phyloP scores from a whole-genome alignment of 2,329 filamentous ascomycete genomes.

The Calonectria pseudoreteaudii region DNA sequence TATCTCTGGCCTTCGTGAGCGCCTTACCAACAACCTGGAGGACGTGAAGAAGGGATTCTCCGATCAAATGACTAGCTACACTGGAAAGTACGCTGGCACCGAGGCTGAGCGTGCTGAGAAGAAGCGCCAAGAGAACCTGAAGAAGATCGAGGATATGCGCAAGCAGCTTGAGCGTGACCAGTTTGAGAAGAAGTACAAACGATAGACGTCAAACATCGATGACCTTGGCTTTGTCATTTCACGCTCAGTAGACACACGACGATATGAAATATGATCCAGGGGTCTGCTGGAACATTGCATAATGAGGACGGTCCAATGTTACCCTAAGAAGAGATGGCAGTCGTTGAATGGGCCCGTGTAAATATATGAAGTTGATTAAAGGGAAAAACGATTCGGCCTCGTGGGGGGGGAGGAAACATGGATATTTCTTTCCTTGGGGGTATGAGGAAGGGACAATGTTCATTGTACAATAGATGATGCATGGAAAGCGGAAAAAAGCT shows the following conservation, averaged over 20 bases:
- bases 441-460: background rate
- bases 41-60: slow-evolving; percentile 54
- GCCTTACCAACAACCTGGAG: slow-evolving; percentile 47
- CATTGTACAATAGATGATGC: slow-evolving; percentile 34
- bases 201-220: slow-evolving; percentile 20
- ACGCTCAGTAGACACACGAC: slow-evolving; percentile 3
- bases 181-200: slow-evolving; percentile 57
- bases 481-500: slow-evolving; percentile 12
- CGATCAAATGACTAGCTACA: slow-evolving; percentile 49
- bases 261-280: slow-evolving; percentile 4
- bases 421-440: background rate
- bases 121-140: slow-evolving; percentile 49
- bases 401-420: background rate
- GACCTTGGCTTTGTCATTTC: background rate
- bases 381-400: background rate
- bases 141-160: slow-evolving; percentile 51
- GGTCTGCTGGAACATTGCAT: background rate
- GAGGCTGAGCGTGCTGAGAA: slow-evolving; percentile 50
- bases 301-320: background rate
- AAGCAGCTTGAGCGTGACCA: slow-evolving; percentile 51
- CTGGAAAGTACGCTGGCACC: slow-evolving; percentile 47
- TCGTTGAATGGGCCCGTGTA: slow-evolving; percentile 24
- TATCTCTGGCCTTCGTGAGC: slow-evolving; percentile 45
- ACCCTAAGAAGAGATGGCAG: background rate
- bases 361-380: slow-evolving; percentile 22